Evolutionary conservation across 2,329 filamentous ascomycete species (phyloP).

Genomic region (Trichoderma atroviride): DNA sequence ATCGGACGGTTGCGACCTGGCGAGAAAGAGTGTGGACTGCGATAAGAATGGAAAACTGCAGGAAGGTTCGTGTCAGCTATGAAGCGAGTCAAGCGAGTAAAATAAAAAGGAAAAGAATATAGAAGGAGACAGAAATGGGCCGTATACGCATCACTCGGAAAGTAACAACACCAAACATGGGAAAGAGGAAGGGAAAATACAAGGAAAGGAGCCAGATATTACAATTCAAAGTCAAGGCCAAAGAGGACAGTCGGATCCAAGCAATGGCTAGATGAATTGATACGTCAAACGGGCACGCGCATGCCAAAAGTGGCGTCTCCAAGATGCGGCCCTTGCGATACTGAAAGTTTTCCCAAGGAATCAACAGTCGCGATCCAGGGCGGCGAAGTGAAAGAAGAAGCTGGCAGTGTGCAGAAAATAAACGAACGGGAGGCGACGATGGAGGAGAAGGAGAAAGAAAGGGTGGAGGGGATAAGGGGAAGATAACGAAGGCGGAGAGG

Average conservation of each 20-base stretch:
- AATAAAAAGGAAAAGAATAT: neutral
- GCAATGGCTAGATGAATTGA: neutral
- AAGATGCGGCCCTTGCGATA: neutral
- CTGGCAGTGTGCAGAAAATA: neutral
- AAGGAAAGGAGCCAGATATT: neutral
- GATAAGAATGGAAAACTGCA: conserved; percentile 4
- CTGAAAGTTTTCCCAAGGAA: neutral
- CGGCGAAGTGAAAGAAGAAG: conserved; percentile 1
- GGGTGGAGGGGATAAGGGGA: neutral
- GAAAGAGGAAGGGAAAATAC: neutral
- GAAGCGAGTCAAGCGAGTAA: conserved; percentile 23
- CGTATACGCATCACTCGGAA: neutral
- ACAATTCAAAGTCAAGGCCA: conserved; percentile 13
- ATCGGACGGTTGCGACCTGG: conserved; percentile 16
- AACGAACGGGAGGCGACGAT: neutral
- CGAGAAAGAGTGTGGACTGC: neutral
- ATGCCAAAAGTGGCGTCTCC: conserved; percentile 2
- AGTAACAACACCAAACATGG: neutral
- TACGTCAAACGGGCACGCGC: neutral
- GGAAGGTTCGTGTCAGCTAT: conserved; percentile 39
- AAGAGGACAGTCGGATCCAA: neutral
- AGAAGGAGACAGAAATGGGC: neutral
- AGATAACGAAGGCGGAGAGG: neutral
- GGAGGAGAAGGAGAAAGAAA: neutral
- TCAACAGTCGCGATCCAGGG: neutral